Conservation (phyloP, 768 basidiomycete genomes). For the Brasilioporus rufonigricans region DNA sequence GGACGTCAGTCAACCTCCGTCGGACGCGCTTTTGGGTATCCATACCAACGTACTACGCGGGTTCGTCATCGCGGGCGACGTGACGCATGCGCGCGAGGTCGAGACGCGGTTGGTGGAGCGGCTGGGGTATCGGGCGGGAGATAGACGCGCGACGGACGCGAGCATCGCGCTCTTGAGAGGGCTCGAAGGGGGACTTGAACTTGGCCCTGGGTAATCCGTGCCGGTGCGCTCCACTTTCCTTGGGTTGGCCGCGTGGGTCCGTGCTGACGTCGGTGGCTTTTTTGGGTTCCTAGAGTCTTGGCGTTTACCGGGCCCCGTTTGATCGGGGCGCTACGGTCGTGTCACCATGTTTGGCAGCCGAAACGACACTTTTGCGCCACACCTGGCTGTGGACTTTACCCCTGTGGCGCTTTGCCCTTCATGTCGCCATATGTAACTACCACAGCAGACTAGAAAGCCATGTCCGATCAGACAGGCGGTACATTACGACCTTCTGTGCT, state of each 20-base stretch:
- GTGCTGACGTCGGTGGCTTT: not conserved
- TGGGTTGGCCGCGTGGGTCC: not conserved
- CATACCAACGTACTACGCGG: slow-evolving; percentile 40
- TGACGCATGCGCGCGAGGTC: slow-evolving; percentile 33
- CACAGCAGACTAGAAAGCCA: too few species aligned
- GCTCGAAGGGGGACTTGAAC: slow-evolving; percentile 11
- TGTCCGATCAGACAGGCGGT: too few species aligned
- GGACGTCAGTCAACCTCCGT: too few species aligned
- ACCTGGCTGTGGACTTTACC: too few species aligned
- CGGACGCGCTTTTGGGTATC: slow-evolving; percentile 29
- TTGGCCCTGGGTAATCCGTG: not conserved
- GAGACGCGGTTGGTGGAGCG: slow-evolving; percentile 22
- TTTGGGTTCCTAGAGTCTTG: not conserved
- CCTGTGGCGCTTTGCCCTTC: not conserved
- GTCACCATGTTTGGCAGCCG: not conserved
- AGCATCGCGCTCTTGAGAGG: slow-evolving; percentile 16
- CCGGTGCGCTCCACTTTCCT: not conserved
- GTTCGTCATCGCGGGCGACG: slow-evolving; percentile 31
- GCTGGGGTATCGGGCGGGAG: slow-evolving; percentile 26
- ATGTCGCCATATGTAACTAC: too few species aligned
- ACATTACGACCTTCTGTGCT: not conserved
- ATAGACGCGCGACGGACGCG: slow-evolving; percentile 23
- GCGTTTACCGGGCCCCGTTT: not conserved
- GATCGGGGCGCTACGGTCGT: not conserved
- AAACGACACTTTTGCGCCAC: too few species aligned